Evolutionary conservation across 208 protist species (phyloP), one percentile per base, ranked within the genome.

Genomic region (Leishmania amazonensis): DNA sequence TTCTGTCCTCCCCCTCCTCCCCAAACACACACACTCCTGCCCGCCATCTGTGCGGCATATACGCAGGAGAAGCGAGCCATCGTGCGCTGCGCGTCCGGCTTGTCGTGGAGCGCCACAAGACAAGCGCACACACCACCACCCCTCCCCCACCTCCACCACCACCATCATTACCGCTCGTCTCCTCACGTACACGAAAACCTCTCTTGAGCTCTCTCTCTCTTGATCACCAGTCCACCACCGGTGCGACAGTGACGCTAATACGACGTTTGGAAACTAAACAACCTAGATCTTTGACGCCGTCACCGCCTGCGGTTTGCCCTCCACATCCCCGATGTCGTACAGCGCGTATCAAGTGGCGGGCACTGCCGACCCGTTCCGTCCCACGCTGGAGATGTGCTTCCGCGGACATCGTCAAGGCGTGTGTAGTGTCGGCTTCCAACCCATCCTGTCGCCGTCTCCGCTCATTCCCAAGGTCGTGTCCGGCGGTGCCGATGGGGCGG

Each of bases 341-440:
- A 80, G 76, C 64, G 76, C 60, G 60, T 70, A 70, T 54, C n/a
- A 35, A 40, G 24, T 53, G 17, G 76, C 76, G 58, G 21, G 64
- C 15, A 21, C 8, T 8, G 45, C 62, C 24, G 76, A 80, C 45
- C 62, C 78, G 35, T 75, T 81, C 54, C 84, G 70, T n/a, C 83
- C 83, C 21, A 86, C 90, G 60, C 87, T 97, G 17, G 88, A 94
- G 78, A 78, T 95, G 87, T 91, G 90, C n/a, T 96, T 93, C 67
- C 88, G 90, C 45, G 94, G 94, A 24, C 94, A 97, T 73, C 90
- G 90, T 58, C 84, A 90, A 68, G 82, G 83, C 24, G 88, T 97
- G 8, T 81, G 87, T 54, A 89, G 86, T 60, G 90, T 89, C 1
- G 81, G 67, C n/a, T 93, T 96, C 65, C 88, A 91, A 74, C 87